These are phyloP conservation scores for Thyridium curvatum DNA, from an alignment of 2,329 filamentous ascomycete species.

Conservation along the genomic window DNA sequence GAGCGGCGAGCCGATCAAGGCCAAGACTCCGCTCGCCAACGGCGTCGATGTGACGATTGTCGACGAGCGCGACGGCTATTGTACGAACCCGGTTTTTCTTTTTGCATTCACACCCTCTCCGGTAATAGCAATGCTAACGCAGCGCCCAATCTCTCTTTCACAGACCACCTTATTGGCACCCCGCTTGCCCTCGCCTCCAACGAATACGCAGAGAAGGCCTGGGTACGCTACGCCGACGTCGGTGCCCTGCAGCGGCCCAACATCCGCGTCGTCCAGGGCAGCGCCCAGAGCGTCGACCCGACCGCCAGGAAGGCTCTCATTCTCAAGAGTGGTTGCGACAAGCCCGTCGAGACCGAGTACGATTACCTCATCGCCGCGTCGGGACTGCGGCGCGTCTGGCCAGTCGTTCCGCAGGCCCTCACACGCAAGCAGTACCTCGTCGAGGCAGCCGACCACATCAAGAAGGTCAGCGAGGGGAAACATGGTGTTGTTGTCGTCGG, in stretches of 20 bases:
- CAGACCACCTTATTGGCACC: conserved; percentile 70
- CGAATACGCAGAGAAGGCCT: conserved; percentile 59
- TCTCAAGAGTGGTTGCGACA: conserved; percentile 13
- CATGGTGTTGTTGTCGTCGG: conserved; percentile 67
- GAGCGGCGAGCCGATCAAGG: conserved; percentile 19
- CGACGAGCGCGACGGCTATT: conserved; percentile 78
- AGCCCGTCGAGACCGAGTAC: conserved; percentile 34
- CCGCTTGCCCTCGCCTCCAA: conserved; percentile 64
- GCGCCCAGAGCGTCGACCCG: conserved; percentile 53
- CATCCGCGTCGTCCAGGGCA: conserved; percentile 61
- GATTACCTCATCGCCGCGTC: conserved; percentile 72
- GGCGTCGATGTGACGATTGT: conserved; percentile 66
- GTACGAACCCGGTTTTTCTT: conserved; percentile 37
- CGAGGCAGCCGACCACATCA: conserved; percentile 56
- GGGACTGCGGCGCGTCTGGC: conserved; percentile 63
- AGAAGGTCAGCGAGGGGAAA: conserved; percentile 40
- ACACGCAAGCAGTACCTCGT: conserved; percentile 55
- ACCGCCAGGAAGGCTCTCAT: conserved; percentile 48
- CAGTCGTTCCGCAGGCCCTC: conserved; percentile 63
- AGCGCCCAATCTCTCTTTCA: neutral
- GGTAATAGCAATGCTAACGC: neutral
- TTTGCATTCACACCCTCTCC: conserved; percentile 1
- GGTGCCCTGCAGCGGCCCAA: conserved; percentile 57
- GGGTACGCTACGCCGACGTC: conserved; percentile 63
- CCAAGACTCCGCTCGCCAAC: conserved; percentile 23